Conservation (phyloP, 1,139 yeast genomes). For the Diutina pseudorugosa region DNA sequence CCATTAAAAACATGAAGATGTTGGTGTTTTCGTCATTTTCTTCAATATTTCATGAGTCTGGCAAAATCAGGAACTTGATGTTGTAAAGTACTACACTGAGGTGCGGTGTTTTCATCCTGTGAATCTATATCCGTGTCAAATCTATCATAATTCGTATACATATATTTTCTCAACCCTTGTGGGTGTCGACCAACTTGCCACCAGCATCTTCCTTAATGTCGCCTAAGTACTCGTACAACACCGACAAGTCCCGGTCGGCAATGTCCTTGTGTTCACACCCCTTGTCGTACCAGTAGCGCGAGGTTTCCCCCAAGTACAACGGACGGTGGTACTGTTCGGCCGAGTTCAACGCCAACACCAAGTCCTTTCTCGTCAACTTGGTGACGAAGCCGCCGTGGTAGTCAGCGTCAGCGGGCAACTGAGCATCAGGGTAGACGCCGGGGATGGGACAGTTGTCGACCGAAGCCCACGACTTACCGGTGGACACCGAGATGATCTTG, state of each 20-base stretch:
- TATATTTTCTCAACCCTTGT: too few relatives aligned
- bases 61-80: too few relatives aligned
- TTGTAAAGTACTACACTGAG: too few relatives aligned
- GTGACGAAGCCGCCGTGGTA: conserved; percentile 46
- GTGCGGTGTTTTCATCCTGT: too few relatives aligned
- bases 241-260: conserved; percentile 34
- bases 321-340: conserved; percentile 26
- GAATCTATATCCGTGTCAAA: too few relatives aligned
- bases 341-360: conserved; percentile 40
- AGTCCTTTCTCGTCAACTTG: conserved; percentile 43
- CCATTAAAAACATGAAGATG: too few relatives aligned
- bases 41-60: too few relatives aligned
- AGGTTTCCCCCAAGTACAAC: conserved; percentile 29
- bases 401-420: conserved; percentile 35
- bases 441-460: conserved; percentile 50
- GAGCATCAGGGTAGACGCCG: conserved; percentile 33
- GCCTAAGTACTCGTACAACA: conserved; percentile 34
- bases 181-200: conserved; percentile 3
- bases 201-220: conserved; percentile 8
- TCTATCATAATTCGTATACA: background rate
- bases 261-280: conserved; percentile 33
- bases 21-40: too few relatives aligned
- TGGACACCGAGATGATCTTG: conserved; percentile 41
- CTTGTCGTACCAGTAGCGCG: conserved; percentile 31
- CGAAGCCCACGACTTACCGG: conserved; percentile 52